phyloP scores from a whole-genome alignment of 805 yeast species.

The Saccharomycopsis oosterbeekiorum region DNA sequence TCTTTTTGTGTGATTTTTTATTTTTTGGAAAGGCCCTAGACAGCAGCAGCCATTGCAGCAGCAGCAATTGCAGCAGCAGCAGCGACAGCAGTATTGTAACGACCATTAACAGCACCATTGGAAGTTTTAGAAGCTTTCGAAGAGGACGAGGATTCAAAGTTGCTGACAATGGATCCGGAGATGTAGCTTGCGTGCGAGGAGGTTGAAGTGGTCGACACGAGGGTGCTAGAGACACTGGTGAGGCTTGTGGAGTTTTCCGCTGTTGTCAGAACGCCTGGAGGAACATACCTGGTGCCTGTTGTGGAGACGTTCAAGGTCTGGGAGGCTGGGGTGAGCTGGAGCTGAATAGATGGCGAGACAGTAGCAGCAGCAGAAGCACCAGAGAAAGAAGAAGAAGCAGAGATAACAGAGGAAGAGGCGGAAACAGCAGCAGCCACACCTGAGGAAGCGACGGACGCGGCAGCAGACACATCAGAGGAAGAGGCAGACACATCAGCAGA shows the following conservation, averaged over 20 bases:
- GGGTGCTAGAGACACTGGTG: neutral
- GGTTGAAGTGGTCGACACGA: neutral
- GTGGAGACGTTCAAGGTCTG: neutral
- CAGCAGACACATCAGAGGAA: too few relatives aligned
- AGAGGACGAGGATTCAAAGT: neutral
- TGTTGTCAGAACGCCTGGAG: neutral
- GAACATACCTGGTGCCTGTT: neutral
- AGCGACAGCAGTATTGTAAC: neutral
- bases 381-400: neutral
- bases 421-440: neutral
- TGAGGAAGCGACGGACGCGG: too few relatives aligned
- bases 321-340: neutral
- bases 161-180: constrained; percentile 9
- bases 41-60: neutral
- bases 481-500: too few relatives aligned
- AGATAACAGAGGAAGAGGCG: neutral
- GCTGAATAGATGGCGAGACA: neutral
- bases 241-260: neutral
- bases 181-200: constrained; percentile 9
- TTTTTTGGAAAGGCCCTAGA: too few relatives aligned
- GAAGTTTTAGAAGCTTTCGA: neutral
- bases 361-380: neutral
- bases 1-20: neutral
- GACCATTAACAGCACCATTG: neutral
- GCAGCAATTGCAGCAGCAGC: neutral